Base-by-base conservation (phyloP, 2,329 filamentous ascomycete species). In the Amauroascus verrucosus region DNA sequence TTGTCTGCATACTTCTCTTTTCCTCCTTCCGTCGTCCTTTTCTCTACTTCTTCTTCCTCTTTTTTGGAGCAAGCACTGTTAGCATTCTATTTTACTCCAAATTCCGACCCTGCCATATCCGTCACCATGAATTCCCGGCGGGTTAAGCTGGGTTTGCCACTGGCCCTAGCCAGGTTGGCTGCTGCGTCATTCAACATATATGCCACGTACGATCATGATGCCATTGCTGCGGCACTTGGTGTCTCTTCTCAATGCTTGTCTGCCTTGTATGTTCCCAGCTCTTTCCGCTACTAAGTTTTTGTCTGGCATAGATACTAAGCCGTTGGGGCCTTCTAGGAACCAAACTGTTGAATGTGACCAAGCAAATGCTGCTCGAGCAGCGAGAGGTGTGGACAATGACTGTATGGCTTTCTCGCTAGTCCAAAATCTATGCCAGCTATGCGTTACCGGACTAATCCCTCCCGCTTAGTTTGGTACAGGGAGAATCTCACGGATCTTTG, bases 321-420 rank as follows among this genome's bases (percentile, higher is more conserved):
- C 14, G 35, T 6, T 11, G 6, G 41, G 20, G 4, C 22, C 14
- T 16, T 32, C 14, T 30, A 59, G 58, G 48, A 59, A 59, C 16
- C 53, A 57, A 33, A 58, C 58, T 7, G 43, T 59, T 11, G 50
- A 56, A 13, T 59, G 58, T 50, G 58, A 59, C 28, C 48, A 55
- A 35, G 28, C 51, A 13, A 57, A 53, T 53, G 48, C 57, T 47
- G 56, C 45, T 28, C 55, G 58, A 32, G 58, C 56, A 26, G 53
- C 56, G 5, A 53, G 50, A 22, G 55, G 53, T 18, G 47, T 54
- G 22, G 54, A 58, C 30, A 50, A 48, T 48, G 58, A 58, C 24
- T 56, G 58, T 59, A 57, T 50, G 24, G 20, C 28, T 28, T 30
- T 28, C 20, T 14, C 20, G 30, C 4, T 14, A 26, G n/a, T 43